Percentiles rank a stretch among this genome's conserved stretches.
phyloP scores from a whole-genome alignment of 495 filamentous ascomycete species.

The Daldinia grandis region DNA sequence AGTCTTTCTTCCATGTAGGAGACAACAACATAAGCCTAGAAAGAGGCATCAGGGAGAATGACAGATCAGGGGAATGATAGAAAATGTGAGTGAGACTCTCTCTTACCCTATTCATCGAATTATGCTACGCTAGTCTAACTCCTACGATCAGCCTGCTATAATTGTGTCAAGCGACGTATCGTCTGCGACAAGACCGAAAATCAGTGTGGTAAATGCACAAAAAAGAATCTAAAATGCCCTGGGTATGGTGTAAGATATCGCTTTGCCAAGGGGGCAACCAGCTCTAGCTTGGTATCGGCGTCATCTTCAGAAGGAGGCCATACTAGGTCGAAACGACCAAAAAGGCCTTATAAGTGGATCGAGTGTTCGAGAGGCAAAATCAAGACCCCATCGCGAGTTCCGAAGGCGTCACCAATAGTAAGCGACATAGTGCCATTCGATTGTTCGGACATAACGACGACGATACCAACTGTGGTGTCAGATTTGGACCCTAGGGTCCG shows the following conservation, averaged over 20 bases:
- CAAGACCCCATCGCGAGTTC: not conserved
- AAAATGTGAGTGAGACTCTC: not conserved
- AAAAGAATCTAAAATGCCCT: constrained; percentile 17
- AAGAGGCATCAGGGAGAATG: not conserved
- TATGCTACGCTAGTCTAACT: not conserved
- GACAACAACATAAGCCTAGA: not conserved
- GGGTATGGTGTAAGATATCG: constrained; percentile 23
- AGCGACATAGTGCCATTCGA: not conserved
- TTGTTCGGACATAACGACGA: not conserved
- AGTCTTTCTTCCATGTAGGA: not conserved
- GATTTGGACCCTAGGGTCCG: not conserved
- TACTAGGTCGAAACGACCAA: not conserved
- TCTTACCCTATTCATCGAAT: not conserved
- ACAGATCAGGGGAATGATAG: not conserved
- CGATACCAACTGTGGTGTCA: not conserved
- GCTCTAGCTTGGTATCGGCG: constrained; percentile 1
- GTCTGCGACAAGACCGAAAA: constrained; percentile 24
- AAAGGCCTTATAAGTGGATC: not conserved
- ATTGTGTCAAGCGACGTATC: constrained; percentile 23
- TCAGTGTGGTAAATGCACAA: constrained; percentile 18
- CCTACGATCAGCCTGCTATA: constrained; percentile 13
- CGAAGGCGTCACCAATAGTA: not conserved
- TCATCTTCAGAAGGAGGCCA: not conserved
- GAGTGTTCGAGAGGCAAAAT: not conserved
- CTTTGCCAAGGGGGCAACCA: constrained; percentile 15